A percentile compares a stretch with the other conserved stretches of the same genome.
phyloP scores from a whole-genome alignment of 768 basidiomycete genomes.

The Nidularia sp. region DNA sequence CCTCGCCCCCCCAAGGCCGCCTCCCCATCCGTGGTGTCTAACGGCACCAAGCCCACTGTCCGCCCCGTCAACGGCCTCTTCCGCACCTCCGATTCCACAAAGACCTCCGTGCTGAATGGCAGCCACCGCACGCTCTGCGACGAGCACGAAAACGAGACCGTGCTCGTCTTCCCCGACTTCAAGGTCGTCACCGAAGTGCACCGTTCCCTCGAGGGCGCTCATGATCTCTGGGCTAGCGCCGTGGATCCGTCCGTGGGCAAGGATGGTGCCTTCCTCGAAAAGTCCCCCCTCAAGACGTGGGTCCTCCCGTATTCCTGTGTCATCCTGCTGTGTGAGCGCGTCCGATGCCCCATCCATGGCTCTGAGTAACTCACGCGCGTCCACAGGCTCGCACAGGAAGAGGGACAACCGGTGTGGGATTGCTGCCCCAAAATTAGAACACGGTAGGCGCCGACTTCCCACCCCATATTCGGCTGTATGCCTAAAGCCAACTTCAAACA shows the following conservation, averaged over 20 bases:
- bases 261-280: slow-evolving; percentile 36
- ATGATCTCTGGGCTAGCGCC: slow-evolving; percentile 59
- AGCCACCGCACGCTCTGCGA: slow-evolving; percentile 74
- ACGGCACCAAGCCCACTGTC: slow-evolving; percentile 19
- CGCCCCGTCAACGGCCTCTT: slow-evolving; percentile 51
- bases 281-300: slow-evolving; percentile 61
- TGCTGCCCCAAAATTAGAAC: slow-evolving; percentile 78
- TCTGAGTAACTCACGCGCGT: slow-evolving; percentile 9
- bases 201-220: slow-evolving; percentile 59
- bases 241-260: slow-evolving; percentile 58
- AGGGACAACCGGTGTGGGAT: slow-evolving; percentile 91
- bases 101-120: slow-evolving; percentile 77
- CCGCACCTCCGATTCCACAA: slow-evolving; percentile 45
- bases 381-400: slow-evolving; percentile 85
- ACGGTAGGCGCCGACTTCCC: slow-evolving; percentile 40
- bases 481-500: slow-evolving; percentile 16
- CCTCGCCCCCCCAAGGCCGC: slow-evolving; percentile 6
- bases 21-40: slow-evolving; percentile 8
- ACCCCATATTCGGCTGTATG: slow-evolving; percentile 8
- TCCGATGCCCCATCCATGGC: slow-evolving; percentile 2
- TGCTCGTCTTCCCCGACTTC: slow-evolving; percentile 91
- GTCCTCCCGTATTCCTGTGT: slow-evolving; percentile 86
- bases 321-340: slow-evolving; percentile 76
- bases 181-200: slow-evolving; percentile 75
- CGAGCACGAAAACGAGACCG: slow-evolving; percentile 62